Base-by-base conservation (phyloP, 2,329 filamentous ascomycete species). In the Xylariaceae sp. region DNA sequence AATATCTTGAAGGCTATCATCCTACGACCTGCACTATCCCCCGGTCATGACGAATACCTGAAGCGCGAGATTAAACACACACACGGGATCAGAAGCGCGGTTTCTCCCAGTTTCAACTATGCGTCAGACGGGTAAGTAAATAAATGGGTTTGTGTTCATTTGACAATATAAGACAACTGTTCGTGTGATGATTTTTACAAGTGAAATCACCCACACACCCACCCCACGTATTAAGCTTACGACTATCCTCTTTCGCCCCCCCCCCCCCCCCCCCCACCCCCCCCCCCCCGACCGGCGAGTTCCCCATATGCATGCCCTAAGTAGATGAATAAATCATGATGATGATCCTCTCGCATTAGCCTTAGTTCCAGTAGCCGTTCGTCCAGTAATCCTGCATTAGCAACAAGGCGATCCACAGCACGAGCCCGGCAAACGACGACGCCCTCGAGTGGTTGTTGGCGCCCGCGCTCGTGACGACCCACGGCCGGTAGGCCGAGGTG, bases 301-400 rank as follows among this genome's bases (percentile, higher is more conserved):
- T 5, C 44, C 42, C 21, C 49, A 49, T 43, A 54, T 51, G 23
- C 40, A 49, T 41, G 26, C 23, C 40, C 45, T 52, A 50, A 52
- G 48, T n/a, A 59, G 53, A 50, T 48, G 48, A 18, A 48, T 20
- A 10, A 37, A 37, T 37, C 12, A 50, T 47, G 26, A 50, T 37
- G 10, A 58, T 58, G n/a, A n/a, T n/a, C n/a, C n/a, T 48, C 21
- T 59, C 50, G 20, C 49, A n/a, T 9, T 26, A 26, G 9, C 23
- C 12, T 49, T 60, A 62, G 44, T 44, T 50, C 53, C 60, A 65
- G 48, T 64, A 59, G 26, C 62, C 63, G 49, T 67, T 66, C 57
- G 62, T 56, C 65, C 62, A 64, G 54, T 65, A 66, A 57, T 70
- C 67, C 47, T 67, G 62, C 37, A 64, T 26, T 32, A 70, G 51